Evolutionary conservation across 192 early-diverging fungal genomes (phyloP).

Genomic region (Dissophora ornata): DNA sequence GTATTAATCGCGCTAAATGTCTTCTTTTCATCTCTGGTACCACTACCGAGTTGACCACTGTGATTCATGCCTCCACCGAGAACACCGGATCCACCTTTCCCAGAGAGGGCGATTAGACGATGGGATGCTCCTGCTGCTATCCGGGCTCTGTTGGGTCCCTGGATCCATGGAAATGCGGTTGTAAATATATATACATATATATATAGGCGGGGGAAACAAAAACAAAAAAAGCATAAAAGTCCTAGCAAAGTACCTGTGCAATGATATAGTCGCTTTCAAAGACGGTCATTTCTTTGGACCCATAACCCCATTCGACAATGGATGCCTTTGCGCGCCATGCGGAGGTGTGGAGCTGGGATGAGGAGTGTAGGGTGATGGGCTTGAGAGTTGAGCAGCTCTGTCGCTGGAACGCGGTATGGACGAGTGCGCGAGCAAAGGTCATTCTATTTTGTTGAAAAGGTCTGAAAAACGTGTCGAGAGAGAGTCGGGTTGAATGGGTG

Average conservation of each 20-base stretch:
- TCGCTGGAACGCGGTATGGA: too few relatives aligned
- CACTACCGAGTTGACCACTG: conserved; percentile 61
- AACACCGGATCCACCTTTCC: conserved; percentile 40
- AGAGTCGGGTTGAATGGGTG: too few relatives aligned
- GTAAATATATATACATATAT: too few relatives aligned
- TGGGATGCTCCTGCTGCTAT: conserved; percentile 48
- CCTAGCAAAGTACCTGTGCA: conserved; percentile 31
- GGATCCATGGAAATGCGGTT: neutral
- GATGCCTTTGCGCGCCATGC: conserved; percentile 14
- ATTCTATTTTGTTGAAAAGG: too few relatives aligned
- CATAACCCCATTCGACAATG: conserved; percentile 49
- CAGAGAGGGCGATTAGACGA: conserved; percentile 38
- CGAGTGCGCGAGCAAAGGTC: neutral
- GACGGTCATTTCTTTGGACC: conserved; percentile 20
- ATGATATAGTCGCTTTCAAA: conserved; percentile 29
- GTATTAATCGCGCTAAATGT: conserved; percentile 33
- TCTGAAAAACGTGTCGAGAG: too few relatives aligned
- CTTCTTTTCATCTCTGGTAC: conserved; percentile 7
- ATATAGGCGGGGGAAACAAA: too few relatives aligned
- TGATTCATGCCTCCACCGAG: conserved; percentile 64
- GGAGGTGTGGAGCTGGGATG: conserved; percentile 25
- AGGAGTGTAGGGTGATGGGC: too few relatives aligned
- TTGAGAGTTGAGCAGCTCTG: too few relatives aligned
- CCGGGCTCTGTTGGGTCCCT: conserved; percentile 37
- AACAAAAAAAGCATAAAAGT: too few relatives aligned